These are phyloP conservation scores for Limonium bicolor DNA, from an alignment of 148 eudicot species.

Conservation along the genomic window DNA sequence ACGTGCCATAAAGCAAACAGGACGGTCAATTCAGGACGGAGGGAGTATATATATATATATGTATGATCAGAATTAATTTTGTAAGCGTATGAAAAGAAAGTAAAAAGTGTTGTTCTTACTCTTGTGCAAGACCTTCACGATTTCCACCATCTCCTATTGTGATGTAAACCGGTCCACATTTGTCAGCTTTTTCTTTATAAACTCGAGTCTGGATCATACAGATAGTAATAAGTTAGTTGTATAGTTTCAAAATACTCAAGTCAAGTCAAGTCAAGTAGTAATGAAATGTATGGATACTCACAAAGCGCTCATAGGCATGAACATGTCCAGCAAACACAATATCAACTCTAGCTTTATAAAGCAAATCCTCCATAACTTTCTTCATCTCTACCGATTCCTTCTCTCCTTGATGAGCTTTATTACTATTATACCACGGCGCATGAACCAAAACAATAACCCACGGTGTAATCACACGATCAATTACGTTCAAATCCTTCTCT, in stretches of 20 bases:
- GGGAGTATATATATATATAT: no score
- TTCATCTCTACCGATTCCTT: constrained; percentile 33
- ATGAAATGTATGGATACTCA: no score
- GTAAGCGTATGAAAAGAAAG: neutral
- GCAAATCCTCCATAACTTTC: constrained; percentile 42
- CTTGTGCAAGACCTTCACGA: constrained; percentile 26
- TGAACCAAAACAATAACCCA: constrained; percentile 52
- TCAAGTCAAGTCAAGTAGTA: no score
- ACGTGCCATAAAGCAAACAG: no score
- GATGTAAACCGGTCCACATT: constrained; percentile 28
- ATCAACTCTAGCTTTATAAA: constrained; percentile 42
- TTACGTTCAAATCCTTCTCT: constrained; percentile 22
- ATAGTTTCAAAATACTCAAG: no score
- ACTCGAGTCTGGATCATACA: constrained; percentile 20
- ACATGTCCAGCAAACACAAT: constrained; percentile 62
- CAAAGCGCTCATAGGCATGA: constrained; percentile 84
- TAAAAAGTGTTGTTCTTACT: constrained; percentile 1
- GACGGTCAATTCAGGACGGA: no score
- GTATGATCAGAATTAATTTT: no score
- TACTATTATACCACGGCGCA: constrained; percentile 77
- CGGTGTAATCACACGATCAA: constrained; percentile 46
- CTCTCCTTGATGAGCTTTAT: constrained; percentile 56
- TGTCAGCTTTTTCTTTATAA: constrained; percentile 12
- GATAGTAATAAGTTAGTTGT: no score
- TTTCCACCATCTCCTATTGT: constrained; percentile 35